Conservation (phyloP, 2,329 filamentous ascomycete genomes). For the Colletotrichum sp. region DNA sequence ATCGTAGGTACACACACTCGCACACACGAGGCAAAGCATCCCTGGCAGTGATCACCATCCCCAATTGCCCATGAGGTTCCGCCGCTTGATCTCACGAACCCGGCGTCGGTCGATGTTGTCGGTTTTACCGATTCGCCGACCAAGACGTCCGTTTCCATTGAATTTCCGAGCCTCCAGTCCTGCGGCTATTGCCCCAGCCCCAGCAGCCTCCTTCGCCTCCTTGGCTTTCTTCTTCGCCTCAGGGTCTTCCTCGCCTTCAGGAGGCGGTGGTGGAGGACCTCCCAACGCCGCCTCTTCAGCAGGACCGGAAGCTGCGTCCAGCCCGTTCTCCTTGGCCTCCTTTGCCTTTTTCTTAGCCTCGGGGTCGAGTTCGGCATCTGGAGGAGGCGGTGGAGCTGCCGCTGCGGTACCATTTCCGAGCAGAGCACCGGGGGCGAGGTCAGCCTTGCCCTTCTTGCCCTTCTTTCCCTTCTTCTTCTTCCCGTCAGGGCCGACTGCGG, state of each 20-base stretch:
- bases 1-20: neutral
- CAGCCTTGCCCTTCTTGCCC: neutral
- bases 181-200: neutral
- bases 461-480: neutral
- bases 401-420: neutral
- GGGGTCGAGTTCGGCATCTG: neutral
- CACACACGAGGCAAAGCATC: neutral
- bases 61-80: neutral
- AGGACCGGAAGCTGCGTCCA: neutral
- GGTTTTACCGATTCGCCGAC: neutral
- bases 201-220: neutral
- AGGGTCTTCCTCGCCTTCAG: neutral
- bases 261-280: neutral
- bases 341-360: constrained; percentile 1
- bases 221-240: constrained; percentile 1
- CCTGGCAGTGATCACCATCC: neutral
- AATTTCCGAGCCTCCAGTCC: neutral
- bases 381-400: neutral
- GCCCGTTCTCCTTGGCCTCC: neutral
- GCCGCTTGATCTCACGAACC: neutral
- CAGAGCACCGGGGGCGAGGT: neutral
- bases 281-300: neutral
- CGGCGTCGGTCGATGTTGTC: neutral
- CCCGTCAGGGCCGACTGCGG: neutral
- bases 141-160: neutral